Conservation (phyloP, 2,329 filamentous ascomycete species). For the Lasiodiplodia gonubiensis region DNA sequence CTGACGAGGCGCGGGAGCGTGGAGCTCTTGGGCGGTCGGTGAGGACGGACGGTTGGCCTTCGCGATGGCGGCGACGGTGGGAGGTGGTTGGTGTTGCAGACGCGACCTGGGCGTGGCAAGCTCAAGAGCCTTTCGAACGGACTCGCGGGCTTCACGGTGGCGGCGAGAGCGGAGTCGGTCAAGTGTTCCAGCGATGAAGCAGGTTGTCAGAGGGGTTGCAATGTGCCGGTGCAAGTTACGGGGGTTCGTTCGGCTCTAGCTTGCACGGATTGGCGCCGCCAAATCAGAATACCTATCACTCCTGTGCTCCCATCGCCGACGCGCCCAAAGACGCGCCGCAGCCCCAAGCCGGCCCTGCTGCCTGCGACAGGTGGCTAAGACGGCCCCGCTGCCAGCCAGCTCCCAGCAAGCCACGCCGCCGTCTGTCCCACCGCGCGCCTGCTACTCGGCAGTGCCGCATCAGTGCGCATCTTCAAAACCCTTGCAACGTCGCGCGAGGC, state of each 20-base stretch:
- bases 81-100: constrained; percentile 17
- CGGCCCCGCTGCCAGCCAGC: constrained; percentile 9
- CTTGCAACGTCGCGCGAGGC: constrained; percentile 23
- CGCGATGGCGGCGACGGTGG: constrained; percentile 18
- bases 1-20: constrained; percentile 22
- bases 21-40: constrained; percentile 25
- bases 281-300: constrained; percentile 14
- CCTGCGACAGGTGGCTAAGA: constrained; percentile 12
- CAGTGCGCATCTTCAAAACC: constrained; percentile 27
- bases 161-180: constrained; percentile 23
- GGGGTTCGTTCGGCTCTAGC: constrained; percentile 21
- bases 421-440: background rate
- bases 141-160: constrained; percentile 21
- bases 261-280: constrained; percentile 21
- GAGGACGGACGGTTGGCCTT: constrained; percentile 13
- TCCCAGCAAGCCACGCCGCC: background rate
- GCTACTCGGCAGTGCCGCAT: constrained; percentile 13
- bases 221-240: constrained; percentile 21
- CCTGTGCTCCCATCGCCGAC: constrained; percentile 21
- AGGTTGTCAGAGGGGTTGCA: constrained; percentile 23
- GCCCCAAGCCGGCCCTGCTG: constrained; percentile 12
- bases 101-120: constrained; percentile 15
- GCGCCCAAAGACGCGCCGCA: constrained; percentile 20
- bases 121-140: constrained; percentile 14
- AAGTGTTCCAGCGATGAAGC: constrained; percentile 27